phyloP scores from a whole-genome alignment of 495 filamentous ascomycete genomes.

The Chlorociboria aeruginascens region DNA sequence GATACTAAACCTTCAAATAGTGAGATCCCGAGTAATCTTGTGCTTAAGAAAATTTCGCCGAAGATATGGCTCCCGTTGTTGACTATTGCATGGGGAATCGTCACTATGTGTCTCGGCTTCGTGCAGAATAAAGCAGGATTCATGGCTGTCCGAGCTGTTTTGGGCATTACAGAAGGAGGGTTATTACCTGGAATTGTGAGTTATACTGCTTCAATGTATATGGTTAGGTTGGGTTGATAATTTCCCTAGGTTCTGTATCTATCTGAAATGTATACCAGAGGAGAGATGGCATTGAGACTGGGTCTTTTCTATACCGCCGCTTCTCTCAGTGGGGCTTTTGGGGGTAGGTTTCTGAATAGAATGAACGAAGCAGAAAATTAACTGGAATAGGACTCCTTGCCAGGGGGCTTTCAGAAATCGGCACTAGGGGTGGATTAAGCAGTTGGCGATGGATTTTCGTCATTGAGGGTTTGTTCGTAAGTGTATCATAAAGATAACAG shows the following conservation, averaged over 20 bases:
- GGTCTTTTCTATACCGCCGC: constrained; percentile 46
- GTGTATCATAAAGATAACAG: constrained; percentile 10
- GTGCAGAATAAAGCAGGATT: constrained; percentile 66
- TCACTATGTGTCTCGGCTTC: constrained; percentile 61
- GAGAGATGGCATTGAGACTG: constrained; percentile 47
- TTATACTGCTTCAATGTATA: background rate
- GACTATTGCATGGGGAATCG: constrained; percentile 54
- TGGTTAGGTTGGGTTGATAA: background rate
- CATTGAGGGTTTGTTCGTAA: constrained; percentile 42
- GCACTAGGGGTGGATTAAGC: constrained; percentile 26
- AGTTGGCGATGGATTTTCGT: constrained; percentile 68
- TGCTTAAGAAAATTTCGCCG: constrained; percentile 52
- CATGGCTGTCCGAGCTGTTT: constrained; percentile 73
- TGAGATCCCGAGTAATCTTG: constrained; percentile 51
- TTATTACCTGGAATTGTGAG: constrained; percentile 66
- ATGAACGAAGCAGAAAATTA: background rate
- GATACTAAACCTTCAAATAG: constrained; percentile 22
- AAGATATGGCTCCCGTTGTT: constrained; percentile 46
- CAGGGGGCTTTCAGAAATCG: constrained; percentile 52
- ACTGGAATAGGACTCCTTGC: constrained; percentile 33
- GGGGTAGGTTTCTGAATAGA: constrained; percentile 21
- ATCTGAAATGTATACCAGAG: constrained; percentile 42
- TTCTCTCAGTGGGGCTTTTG: constrained; percentile 48
- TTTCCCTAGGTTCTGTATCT: constrained; percentile 32
- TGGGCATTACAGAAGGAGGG: constrained; percentile 76